phyloP scores from a whole-genome alignment of 1,139 yeast species.

The Oligophagozyma castellii region DNA sequence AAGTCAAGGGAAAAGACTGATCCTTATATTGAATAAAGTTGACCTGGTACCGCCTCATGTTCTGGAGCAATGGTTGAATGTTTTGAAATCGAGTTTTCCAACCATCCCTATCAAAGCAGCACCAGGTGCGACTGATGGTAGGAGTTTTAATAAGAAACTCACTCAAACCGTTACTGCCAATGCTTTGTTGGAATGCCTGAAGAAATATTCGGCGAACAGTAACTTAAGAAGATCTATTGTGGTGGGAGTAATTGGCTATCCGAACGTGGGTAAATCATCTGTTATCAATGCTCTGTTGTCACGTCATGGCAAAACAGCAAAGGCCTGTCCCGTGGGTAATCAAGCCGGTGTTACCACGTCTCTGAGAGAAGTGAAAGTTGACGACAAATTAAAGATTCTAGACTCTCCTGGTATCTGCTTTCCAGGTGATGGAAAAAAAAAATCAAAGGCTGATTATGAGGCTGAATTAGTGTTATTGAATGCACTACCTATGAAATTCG shows the following conservation, averaged over 20 bases:
- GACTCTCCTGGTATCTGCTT: constrained; percentile 98
- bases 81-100: constrained; percentile 74
- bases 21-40: constrained; percentile 77
- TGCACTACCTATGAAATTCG: constrained; percentile 81
- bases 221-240: constrained; percentile 83
- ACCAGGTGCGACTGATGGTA: constrained; percentile 48
- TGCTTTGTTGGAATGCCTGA: constrained; percentile 64
- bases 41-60: constrained; percentile 83
- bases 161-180: constrained; percentile 62
- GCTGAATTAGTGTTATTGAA: constrained; percentile 80
- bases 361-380: constrained; percentile 83
- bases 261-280: constrained; percentile 91
- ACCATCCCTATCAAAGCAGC: constrained; percentile 74
- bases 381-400: constrained; percentile 71
- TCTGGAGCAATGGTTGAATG: constrained; percentile 71
- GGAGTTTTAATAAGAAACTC: constrained; percentile 64
- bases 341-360: constrained; percentile 95
- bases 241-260: constrained; percentile 94
- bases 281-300: constrained; percentile 81
- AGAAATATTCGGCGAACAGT: constrained; percentile 71
- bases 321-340: constrained; percentile 93
- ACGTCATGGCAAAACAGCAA: constrained; percentile 46
- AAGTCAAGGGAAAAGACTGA: constrained; percentile 69
- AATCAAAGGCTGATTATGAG: constrained; percentile 51
- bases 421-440: constrained; percentile 50